Base-by-base conservation (phyloP, 2,329 filamentous ascomycete species). In the Trichothecium roseum region DNA sequence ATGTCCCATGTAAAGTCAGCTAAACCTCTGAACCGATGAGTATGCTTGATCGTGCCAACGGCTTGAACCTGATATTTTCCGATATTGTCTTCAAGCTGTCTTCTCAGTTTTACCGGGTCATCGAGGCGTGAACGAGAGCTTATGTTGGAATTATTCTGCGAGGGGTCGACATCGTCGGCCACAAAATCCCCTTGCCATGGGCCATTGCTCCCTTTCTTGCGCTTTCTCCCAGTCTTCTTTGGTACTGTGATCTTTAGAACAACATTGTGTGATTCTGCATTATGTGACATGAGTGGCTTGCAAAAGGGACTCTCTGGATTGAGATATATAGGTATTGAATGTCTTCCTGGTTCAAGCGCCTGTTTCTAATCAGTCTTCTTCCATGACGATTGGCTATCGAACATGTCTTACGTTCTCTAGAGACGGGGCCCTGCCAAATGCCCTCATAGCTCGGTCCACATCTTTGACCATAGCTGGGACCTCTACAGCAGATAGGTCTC, bases 1-100 rank as follows among this genome's bases (percentile, higher is more conserved):
- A 81, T 78, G 16, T 84, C 77, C 58, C 81, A 89, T 49, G 93
- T 85, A 50, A 93, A 93, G 57, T 96, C 89, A 8, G 86, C 81
- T 44, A 94, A 68, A 70, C 79, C 79, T 53, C 89, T 75, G 57
- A 93, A 98, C 27, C 89, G 76, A 64, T 96, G 87, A 1, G 82
- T 91, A 45, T 84, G 77, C 37, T 78, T 74, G 41, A 95, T 73
- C 15, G 77, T 59, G 7, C 86, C 86, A 3, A 88, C 69, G 1
- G 78, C 69, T 45, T 87, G 76, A 20, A 85, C 69, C 4, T 68
- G 59, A 53, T 88, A 89, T 8, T 58, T 69, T 8, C 66, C 70
- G 1, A 66, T 61, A 51, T 87, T 91, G 52, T 93, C 86, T 44
- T 68, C 69, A 40, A 94, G 56, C 42, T 72, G 80, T 40, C 71